phyloP scores from a whole-genome alignment of 768 basidiomycete genomes.

The Suillus weaverae region DNA sequence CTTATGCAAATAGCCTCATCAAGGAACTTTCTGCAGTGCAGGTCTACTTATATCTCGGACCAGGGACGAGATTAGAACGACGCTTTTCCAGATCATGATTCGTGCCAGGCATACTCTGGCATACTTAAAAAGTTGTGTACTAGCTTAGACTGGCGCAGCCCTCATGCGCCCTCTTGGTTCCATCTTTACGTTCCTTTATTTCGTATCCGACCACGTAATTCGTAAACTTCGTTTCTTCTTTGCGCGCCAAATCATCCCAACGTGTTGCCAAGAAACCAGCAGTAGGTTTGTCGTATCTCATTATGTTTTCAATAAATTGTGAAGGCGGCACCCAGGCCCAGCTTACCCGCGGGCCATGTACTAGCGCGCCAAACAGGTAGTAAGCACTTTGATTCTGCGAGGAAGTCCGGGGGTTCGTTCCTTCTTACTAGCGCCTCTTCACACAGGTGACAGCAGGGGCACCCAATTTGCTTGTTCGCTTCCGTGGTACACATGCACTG shows the following conservation, averaged over 20 bases:
- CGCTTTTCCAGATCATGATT: not conserved
- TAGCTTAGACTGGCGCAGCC: too few relatives aligned
- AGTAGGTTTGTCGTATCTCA: too few relatives aligned
- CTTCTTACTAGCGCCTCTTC: not conserved
- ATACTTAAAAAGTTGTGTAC: too few relatives aligned
- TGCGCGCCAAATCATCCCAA: too few relatives aligned
- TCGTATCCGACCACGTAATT: too few relatives aligned
- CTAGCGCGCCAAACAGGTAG: not conserved
- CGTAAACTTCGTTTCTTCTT: too few relatives aligned
- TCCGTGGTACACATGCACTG: not conserved
- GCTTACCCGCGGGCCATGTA: not conserved
- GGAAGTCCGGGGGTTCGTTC: not conserved
- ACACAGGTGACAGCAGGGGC: not conserved
- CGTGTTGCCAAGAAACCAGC: too few relatives aligned
- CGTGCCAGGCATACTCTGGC: not conserved
- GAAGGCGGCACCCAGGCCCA: too few relatives aligned
- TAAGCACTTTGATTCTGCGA: not conserved
- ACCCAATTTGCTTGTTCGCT: not conserved
- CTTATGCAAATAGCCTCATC: not conserved
- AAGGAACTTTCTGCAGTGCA: not conserved
- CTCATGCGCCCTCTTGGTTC: too few relatives aligned
- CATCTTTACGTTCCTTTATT: too few relatives aligned
- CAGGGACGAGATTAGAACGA: not conserved
- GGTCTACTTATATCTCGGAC: not conserved
- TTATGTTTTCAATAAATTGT: too few relatives aligned